A percentile compares a stretch with the other conserved stretches of the same genome.
Conservation (phyloP, 768 basidiomycete genomes). For the Botryobasidium botryosum region DNA sequence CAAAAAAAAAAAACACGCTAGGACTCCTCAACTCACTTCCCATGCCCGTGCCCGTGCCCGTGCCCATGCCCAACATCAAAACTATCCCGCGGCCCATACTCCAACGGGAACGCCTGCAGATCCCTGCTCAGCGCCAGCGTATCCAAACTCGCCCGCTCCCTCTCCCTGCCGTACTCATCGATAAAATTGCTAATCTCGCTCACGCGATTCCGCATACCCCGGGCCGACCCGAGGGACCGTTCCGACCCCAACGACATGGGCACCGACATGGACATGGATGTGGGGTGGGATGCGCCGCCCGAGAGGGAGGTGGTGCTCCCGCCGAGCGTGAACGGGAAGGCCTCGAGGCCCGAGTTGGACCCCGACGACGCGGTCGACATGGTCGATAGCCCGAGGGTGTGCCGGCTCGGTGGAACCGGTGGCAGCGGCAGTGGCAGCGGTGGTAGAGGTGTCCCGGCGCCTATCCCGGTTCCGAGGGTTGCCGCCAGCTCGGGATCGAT, state of each 20-base stretch:
- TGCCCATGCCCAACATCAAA: no score
- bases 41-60: no score
- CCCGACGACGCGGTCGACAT: conserved; percentile 9
- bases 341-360: conserved; percentile 7
- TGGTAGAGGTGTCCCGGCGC: conserved; percentile 25
- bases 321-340: conserved; percentile 8
- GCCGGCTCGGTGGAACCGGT: not conserved
- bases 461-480: not conserved
- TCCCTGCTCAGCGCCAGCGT: conserved; percentile 72
- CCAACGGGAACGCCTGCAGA: conserved; percentile 67
- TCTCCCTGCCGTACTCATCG: conserved; percentile 21
- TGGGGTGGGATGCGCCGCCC: no score
- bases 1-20: no score
- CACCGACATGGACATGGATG: no score
- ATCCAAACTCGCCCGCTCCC: conserved; percentile 53
- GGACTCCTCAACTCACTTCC: no score
- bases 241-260: conserved; percentile 65
- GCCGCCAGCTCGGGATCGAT: no score
- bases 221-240: conserved; percentile 52
- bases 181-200: conserved; percentile 24
- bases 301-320: not conserved
- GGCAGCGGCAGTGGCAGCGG: not conserved
- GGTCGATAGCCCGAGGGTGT: not conserved
- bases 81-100: no score
- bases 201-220: conserved; percentile 31